These are phyloP conservation scores for Avena sativa DNA, from an alignment of 176 grass and related monocot species.

Conservation along the genomic window DNA sequence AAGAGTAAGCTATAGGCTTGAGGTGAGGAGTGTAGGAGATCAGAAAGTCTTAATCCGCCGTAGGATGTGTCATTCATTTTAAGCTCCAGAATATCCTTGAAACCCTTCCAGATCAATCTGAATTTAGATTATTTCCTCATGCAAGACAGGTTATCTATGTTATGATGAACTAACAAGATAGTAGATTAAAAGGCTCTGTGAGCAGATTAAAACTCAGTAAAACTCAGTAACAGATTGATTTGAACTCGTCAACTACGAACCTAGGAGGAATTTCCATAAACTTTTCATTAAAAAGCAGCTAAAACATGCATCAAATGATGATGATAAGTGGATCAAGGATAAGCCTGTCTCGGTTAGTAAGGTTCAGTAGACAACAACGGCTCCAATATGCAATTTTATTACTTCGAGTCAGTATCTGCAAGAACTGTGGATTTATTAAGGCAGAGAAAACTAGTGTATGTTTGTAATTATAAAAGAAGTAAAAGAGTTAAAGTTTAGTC, in stretches of 20 bases:
- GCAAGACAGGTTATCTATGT: background rate
- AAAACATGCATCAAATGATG: background rate
- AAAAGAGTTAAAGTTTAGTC: background rate
- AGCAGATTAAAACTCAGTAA: background rate
- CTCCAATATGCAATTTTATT: background rate
- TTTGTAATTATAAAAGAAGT: too few relatives aligned
- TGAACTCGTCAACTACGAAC: background rate
- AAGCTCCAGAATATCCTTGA: background rate
- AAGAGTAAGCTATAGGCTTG: background rate
- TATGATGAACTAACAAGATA: background rate
- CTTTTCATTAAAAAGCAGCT: background rate
- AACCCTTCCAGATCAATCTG: background rate
- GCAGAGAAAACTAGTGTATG: background rate
- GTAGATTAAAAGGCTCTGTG: background rate
- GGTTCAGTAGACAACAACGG: background rate
- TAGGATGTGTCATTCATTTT: background rate
- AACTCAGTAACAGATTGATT: background rate
- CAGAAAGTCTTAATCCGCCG: background rate
- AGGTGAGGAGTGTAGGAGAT: background rate
- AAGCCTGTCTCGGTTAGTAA: constrained; percentile 18
- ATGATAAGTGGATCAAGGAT: background rate
- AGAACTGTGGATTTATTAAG: constrained; percentile 2
- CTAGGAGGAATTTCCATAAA: background rate
- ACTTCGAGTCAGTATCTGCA: background rate
- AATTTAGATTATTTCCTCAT: background rate